phyloP scores from a whole-genome alignment of 1,284 basidiomycete genomes.

The Puccinia novopanici region DNA sequence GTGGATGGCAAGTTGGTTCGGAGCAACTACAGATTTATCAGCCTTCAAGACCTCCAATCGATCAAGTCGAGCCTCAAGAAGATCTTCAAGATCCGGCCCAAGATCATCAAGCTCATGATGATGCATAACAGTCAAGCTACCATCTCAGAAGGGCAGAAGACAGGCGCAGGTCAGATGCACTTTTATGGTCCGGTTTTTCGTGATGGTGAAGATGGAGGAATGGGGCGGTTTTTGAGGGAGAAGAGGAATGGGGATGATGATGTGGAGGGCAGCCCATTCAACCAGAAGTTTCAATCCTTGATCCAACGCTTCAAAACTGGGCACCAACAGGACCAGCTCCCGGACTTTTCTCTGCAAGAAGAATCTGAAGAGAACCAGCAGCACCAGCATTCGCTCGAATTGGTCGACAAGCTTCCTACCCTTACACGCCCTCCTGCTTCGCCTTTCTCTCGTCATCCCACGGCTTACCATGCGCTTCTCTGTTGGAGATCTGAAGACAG shows the following conservation, averaged over 20 bases:
- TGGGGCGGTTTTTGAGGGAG: neutral
- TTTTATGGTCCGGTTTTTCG: constrained; percentile 6
- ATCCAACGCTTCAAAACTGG: neutral
- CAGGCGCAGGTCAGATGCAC: neutral
- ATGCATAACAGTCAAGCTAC: neutral
- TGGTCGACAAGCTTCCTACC: neutral
- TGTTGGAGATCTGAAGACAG: constrained; percentile 21
- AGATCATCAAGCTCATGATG: constrained; percentile 10
- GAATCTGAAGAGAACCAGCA: neutral
- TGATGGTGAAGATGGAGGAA: neutral
- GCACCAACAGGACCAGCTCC: neutral
- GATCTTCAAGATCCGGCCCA: constrained; percentile 23
- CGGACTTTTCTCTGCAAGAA: too few relatives aligned
- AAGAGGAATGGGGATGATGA: neutral
- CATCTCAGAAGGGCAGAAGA: neutral
- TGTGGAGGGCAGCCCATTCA: neutral
- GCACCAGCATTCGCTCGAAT: neutral
- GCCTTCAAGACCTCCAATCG: constrained; percentile 38
- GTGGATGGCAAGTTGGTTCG: constrained; percentile 34
- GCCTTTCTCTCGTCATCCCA: neutral
- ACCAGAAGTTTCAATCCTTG: neutral
- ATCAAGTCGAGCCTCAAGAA: constrained; percentile 36
- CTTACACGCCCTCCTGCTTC: neutral
- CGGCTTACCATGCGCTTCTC: constrained; percentile 2
- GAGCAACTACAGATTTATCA: constrained; percentile 22